Evolutionary conservation across 768 basidiomycete genomes (phyloP).

Genomic region (Rhizopogon roseolus): DNA sequence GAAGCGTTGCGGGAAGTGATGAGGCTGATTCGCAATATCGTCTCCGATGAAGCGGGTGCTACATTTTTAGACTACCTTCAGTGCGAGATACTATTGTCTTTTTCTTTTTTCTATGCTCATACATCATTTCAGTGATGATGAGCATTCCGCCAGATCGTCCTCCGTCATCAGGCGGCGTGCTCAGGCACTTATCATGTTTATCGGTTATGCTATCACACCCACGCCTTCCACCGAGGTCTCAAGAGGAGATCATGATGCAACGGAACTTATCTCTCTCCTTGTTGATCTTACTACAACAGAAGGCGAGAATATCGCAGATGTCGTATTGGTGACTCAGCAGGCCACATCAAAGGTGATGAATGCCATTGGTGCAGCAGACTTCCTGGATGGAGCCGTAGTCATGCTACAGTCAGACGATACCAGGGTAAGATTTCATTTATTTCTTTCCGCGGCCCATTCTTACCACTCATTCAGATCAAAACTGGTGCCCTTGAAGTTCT

Average conservation of each 20-base stretch:
- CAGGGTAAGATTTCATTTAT: constrained; percentile 36
- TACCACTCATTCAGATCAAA: constrained; percentile 44
- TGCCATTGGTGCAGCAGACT: constrained; percentile 67
- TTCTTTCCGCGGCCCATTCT: constrained; percentile 2
- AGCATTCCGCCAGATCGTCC: constrained; percentile 41
- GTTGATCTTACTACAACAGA: constrained; percentile 43
- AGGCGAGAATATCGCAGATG: constrained; percentile 33
- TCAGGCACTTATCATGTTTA: constrained; percentile 63
- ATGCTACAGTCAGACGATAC: constrained; percentile 53
- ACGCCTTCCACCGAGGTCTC: neutral
- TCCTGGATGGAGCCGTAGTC: constrained; percentile 50
- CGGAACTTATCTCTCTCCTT: constrained; percentile 43
- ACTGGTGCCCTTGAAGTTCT: constrained; percentile 68
- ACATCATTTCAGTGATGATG: constrained; percentile 46
- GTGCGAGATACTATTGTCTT: constrained; percentile 33
- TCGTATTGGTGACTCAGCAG: constrained; percentile 41
- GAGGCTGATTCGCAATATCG: constrained; percentile 45
- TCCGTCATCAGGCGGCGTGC: constrained; percentile 53
- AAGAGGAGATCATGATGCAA: constrained; percentile 21
- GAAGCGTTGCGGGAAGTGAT: constrained; percentile 65
- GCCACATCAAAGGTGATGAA: constrained; percentile 51
- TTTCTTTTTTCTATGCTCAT: neutral
- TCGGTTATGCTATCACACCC: constrained; percentile 45
- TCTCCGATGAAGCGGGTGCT: constrained; percentile 31
- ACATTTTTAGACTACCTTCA: constrained; percentile 53